Base-by-base conservation (phyloP, 1,284 basidiomycete genomes). In the Sanguinoderma infundibulare region DNA sequence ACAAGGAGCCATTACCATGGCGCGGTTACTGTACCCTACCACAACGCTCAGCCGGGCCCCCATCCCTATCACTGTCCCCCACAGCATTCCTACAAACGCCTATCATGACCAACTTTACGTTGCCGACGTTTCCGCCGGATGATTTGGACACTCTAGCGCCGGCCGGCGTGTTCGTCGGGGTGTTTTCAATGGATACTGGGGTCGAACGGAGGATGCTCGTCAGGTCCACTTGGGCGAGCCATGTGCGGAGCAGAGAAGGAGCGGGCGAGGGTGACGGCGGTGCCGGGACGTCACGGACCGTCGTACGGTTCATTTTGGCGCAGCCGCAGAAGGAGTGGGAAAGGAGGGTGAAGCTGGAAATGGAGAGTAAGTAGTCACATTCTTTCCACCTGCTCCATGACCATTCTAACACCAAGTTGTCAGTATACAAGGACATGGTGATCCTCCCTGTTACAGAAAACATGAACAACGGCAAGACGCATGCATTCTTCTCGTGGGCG, bases 1-100 rank as follows among this genome's bases (percentile, higher is more conserved):
- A 99, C 83, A 98, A 98, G 75, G 91, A 92, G 59, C 91, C 95
- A 15, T 78, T 97, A 32, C 96, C 96, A 46, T 99, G 96, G 95
- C 87, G 95, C 66, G 87, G 90, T 28, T 97, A 97, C 74, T 98
- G 97, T 76, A 85, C 91, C 55, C 78, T 87, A 63, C 83, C 87
- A 42, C 81, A 83, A 54, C 60, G 77, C 36, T 81, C 85, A 17
- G 69, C 71, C 5, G 62, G 69, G 14, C 76, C 70, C 72, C 83
- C 72, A 66, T 79, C 67, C 69, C 78, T 64, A 75, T 78, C 67
- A 74, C 78, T 71, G 39, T 69, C 74, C 24, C 64, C 67, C 57
- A 76, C 72, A 69, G 76, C 74, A 57, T 73, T 70, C 55, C 73
- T 75, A 59, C 74, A 74, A 68, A 68, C 63, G 73, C 77, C 67